Percentiles rank a stretch among this genome's conserved stretches.
Evolutionary conservation across 306 rosid genomes (phyloP).

Genomic region (Aeschynomene evenia): DNA sequence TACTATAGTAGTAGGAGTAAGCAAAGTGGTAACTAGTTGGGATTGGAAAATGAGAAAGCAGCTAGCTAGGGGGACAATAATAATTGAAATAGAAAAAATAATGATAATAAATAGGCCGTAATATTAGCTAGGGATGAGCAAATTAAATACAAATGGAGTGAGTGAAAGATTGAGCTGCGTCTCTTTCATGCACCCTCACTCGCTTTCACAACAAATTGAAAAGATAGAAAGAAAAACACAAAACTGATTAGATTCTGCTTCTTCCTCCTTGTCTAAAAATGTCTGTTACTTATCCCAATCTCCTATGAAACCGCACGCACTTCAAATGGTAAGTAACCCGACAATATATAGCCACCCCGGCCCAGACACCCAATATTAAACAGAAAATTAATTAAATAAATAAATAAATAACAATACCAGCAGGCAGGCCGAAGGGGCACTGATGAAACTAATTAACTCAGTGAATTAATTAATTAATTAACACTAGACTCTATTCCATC

Average conservation of each 20-base stretch:
- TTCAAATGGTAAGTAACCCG: conserved; percentile 50
- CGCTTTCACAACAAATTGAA: conserved; percentile 15
- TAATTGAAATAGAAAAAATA: conserved; percentile 25
- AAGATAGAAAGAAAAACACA: not conserved
- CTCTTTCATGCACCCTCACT: conserved; percentile 49
- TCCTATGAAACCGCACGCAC: conserved; percentile 53
- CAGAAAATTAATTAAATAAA: too few species aligned
- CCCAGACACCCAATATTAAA: conserved; percentile 21
- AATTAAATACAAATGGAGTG: conserved; percentile 63
- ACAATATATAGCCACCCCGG: too few species aligned
- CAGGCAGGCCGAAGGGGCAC: not conserved
- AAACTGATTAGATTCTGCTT: conserved; percentile 42
- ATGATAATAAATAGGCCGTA: conserved; percentile 52
- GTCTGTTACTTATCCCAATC: conserved; percentile 48
- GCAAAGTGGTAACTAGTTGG: conserved; percentile 28
- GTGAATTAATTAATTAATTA: not conserved
- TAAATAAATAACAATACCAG: too few species aligned
- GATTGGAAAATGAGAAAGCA: conserved; percentile 36
- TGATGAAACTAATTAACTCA: not conserved
- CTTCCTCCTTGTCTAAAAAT: conserved; percentile 46
- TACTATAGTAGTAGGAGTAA: too few species aligned
- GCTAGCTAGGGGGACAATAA: conserved; percentile 41
- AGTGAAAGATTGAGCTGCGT: conserved; percentile 74
- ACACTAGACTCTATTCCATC: conserved; percentile 9
- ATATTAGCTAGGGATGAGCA: conserved; percentile 50